phyloP scores from a whole-genome alignment of 2,329 filamentous ascomycete genomes.

The Macroventuria anomochaeta region DNA sequence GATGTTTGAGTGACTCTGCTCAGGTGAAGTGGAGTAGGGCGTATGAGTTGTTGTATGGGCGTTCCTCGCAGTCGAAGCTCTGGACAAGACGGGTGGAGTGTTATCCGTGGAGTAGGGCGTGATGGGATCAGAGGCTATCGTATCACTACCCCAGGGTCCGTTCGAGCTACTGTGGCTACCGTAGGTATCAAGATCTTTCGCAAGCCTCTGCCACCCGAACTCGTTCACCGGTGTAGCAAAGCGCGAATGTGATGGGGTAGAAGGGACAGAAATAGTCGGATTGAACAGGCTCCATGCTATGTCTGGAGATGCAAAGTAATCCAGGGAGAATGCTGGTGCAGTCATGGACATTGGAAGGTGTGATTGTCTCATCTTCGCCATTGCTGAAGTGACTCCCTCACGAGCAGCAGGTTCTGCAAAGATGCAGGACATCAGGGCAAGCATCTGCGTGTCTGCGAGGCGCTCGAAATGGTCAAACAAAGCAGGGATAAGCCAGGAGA shows the following conservation, averaged over 20 bases:
- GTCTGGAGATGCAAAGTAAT: conserved; percentile 55
- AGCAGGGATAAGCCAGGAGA: conserved; percentile 62
- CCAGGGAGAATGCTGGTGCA: conserved; percentile 54
- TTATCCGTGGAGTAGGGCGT: conserved; percentile 61
- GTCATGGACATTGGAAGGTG: conserved; percentile 52
- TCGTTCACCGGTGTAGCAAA: conserved; percentile 40
- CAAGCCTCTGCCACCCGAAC: conserved; percentile 40
- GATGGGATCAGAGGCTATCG: conserved; percentile 52
- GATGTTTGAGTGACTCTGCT: conserved; percentile 41
- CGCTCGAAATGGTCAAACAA: conserved; percentile 67
- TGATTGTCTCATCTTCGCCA: conserved; percentile 45
- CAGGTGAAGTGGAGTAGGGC: conserved; percentile 52
- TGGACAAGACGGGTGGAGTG: conserved; percentile 58
- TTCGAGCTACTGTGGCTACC: conserved; percentile 60
- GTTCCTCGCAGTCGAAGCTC: conserved; percentile 47
- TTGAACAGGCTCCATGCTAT: conserved; percentile 53
- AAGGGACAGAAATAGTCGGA: conserved; percentile 45
- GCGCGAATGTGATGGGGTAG: conserved; percentile 41
- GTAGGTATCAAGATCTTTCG: conserved; percentile 48
- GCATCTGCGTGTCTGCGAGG: conserved; percentile 68
- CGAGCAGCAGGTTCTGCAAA: conserved; percentile 58
- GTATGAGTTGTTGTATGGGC: conserved; percentile 47
- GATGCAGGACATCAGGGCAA: conserved; percentile 69
- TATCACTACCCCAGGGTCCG: conserved; percentile 56
- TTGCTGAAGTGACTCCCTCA: conserved; percentile 49